Conservation (phyloP, 176 grass and related monocot species). For the Leersia perrieri region DNA sequence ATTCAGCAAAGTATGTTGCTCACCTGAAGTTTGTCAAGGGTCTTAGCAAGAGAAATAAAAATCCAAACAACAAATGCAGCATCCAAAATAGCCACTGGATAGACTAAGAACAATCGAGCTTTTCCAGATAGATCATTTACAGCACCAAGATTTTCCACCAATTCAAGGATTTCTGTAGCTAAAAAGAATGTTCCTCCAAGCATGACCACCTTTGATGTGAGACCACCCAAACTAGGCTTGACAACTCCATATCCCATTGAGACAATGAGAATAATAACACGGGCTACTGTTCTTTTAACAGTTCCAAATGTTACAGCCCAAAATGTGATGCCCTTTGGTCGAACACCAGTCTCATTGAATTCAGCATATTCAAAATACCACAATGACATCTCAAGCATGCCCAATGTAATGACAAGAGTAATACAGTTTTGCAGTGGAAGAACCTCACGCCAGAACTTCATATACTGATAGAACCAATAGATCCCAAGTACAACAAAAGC, state of each 20-base stretch:
- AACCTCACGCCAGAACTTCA: slow-evolving; percentile 92
- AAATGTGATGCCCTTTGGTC: slow-evolving; percentile 90
- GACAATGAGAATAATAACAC: slow-evolving; percentile 84
- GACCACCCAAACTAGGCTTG: slow-evolving; percentile 85
- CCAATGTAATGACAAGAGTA: slow-evolving; percentile 90
- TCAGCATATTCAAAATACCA: slow-evolving; percentile 99
- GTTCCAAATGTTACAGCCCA: slow-evolving; percentile 97
- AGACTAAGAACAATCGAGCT: slow-evolving; percentile 90
- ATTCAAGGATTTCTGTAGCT: slow-evolving; percentile 94
- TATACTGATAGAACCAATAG: slow-evolving; percentile 98
- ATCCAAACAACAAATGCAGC: slow-evolving; percentile 96
- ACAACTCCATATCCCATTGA: slow-evolving; percentile 98
- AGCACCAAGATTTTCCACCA: slow-evolving; percentile 96
- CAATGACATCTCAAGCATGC: slow-evolving; percentile 97
- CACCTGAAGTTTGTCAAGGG: slow-evolving; percentile 88
- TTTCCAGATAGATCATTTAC: slow-evolving; percentile 96
- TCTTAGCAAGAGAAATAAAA: slow-evolving; percentile 92
- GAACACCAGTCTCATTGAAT: slow-evolving; percentile 81
- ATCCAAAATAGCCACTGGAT: slow-evolving; percentile 95
- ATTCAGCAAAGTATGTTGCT: slow-evolving; percentile 14
- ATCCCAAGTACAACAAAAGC: slow-evolving; percentile 81
- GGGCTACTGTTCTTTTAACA: slow-evolving; percentile 82
- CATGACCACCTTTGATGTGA: slow-evolving; percentile 96
- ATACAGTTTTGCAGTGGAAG: slow-evolving; percentile 99
- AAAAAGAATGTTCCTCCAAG: slow-evolving; percentile 95